Evolutionary conservation across 768 basidiomycete species (phyloP).

Genomic region (Mycena polygramma): DNA sequence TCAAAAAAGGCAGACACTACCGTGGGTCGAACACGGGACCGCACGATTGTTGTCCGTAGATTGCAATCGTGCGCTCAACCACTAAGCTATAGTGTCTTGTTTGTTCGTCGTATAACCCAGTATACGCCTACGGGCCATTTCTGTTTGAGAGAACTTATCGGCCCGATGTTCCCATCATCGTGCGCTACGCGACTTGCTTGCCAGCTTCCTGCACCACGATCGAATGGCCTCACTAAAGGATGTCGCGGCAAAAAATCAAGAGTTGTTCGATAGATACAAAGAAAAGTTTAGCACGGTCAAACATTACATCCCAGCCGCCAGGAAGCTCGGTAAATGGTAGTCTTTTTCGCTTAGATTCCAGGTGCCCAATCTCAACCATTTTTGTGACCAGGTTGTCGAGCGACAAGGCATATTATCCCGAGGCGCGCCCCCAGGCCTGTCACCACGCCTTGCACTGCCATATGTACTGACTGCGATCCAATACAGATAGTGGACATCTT

Average conservation of each 20-base stretch:
- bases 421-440: constrained; percentile 62
- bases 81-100: constrained; percentile 27
- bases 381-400: constrained; percentile 35
- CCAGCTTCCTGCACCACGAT: neutral
- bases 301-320: constrained; percentile 43
- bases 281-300: constrained; percentile 49
- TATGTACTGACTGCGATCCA: constrained; percentile 17
- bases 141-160: too few species aligned
- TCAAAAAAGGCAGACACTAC: constrained; percentile 16
- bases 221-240: constrained; percentile 8
- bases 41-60: constrained; percentile 3
- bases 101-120: neutral
- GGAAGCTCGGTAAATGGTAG: constrained; percentile 58
- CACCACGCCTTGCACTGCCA: neutral
- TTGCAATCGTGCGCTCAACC: constrained; percentile 36
- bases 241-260: constrained; percentile 17
- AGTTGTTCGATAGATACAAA: constrained; percentile 52
- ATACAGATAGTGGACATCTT: constrained; percentile 64
- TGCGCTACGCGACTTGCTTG: neutral
- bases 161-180: too few species aligned
- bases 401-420: constrained; percentile 65
- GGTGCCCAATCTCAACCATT: too few species aligned
- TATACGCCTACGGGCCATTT: too few species aligned
- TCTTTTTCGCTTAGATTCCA: too few species aligned
- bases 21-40: constrained; percentile 35